Conservation (phyloP, 78 protist genomes). For the Dictyostelium intermedium region DNA sequence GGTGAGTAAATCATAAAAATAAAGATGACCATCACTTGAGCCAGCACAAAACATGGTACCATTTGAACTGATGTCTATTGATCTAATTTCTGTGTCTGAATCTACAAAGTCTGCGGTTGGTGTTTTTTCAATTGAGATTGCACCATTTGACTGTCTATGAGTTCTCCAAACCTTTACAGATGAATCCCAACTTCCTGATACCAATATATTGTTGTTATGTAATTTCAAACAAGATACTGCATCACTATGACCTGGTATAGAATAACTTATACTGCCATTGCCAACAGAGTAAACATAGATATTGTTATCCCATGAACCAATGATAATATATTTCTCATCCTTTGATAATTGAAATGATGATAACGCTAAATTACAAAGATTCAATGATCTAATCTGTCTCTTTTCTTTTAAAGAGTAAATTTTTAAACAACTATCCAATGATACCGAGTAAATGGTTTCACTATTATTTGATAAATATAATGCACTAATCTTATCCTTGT, state of each 20-base stretch:
- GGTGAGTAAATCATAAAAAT: slow-evolving; percentile 22
- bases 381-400: slow-evolving; percentile 78
- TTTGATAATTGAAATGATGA: slow-evolving; percentile 71
- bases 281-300: slow-evolving; percentile 77
- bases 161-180: slow-evolving; percentile 83
- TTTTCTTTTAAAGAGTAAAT: slow-evolving; percentile 65
- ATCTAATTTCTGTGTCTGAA: slow-evolving; percentile 69
- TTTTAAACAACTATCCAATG: slow-evolving; percentile 79
- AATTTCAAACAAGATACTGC: slow-evolving; percentile 78
- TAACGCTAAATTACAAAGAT: slow-evolving; percentile 79
- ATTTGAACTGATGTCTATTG: slow-evolving; percentile 49
- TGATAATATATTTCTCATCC: slow-evolving; percentile 78
- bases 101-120: slow-evolving; percentile 82
- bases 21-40: slow-evolving; percentile 50
- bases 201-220: slow-evolving; percentile 20
- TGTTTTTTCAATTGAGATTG: background rate
- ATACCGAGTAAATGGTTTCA: slow-evolving; percentile 82
- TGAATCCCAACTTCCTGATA: slow-evolving; percentile 90
- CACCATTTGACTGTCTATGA: background rate
- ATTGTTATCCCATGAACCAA: slow-evolving; percentile 90
- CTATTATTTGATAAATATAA: slow-evolving; percentile 70
- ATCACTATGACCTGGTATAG: slow-evolving; percentile 82
- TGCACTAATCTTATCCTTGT: slow-evolving; percentile 72
- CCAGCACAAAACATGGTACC: slow-evolving; percentile 61
- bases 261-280: slow-evolving; percentile 76